Base-by-base conservation (phyloP, 164 flowering plant species). In the Malania oleifera region DNA sequence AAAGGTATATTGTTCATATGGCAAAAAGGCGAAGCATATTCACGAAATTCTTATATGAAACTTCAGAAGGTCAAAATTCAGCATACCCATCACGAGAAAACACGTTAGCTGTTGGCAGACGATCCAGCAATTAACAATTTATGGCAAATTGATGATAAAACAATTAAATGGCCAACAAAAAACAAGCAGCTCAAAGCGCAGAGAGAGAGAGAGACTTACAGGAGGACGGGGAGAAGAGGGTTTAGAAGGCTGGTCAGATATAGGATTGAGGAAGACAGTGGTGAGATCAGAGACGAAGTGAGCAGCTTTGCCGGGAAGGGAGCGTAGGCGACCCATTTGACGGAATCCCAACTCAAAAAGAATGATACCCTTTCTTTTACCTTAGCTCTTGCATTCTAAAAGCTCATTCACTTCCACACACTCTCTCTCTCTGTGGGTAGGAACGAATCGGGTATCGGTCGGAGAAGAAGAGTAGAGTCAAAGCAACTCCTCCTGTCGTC, bases 261-360 rank as follows among this genome's bases (percentile, higher is more conserved):
- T 86, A 31, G 98, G 98, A 67, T 89, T 92, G 63, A 87, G 86
- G 28, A 89, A 53, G 22, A 76, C 93, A 50, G 98, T 84, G 57
- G 98, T 85, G 49, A 92, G 77, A 79, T 91, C 96, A 62, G 98
- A 81, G 25, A 92, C 95, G 52, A 92, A 78, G 73, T 87, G 88
- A 6, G 70, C 91, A 13, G 98, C 98, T 80, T 87, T 89, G 61
- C 82, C 82, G 26, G 83, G 73, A 40, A 92, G 44, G 0, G 96
- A 88, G 54, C 63, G 61, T 41, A 64, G 57, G 64, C 57, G 65
- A 18, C 79, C 83, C 83, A 76, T 74, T 59, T 52, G 13, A 14
- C 6, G 19, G 13, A 19, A 46, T 25, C 29, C 43, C 17, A 15
- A 34, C 8, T 19, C 26, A 53, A 35, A 27, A 17, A 15, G 18